Base-by-base conservation (phyloP, 1,139 yeast genomes). In the Blastobotrys persicus region DNA sequence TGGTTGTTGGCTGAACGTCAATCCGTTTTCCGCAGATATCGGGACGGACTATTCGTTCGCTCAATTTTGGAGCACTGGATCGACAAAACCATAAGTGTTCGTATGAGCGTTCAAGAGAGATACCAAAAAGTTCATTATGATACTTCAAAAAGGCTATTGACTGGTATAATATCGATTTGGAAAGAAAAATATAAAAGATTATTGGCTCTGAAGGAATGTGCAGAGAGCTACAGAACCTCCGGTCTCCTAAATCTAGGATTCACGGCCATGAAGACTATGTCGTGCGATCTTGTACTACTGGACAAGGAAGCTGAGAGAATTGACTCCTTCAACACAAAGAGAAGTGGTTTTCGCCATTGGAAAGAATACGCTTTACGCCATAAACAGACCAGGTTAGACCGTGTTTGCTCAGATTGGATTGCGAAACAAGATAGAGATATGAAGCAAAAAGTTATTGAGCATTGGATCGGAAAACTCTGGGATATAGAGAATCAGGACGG, bases 1-100 rank as follows among this genome's bases (percentile, higher is more conserved):
- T 60, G 63, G 63, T 38, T 52, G 7, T 48, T 58, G 14, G 11
- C 33, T 12, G 57, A 58, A 31, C 51, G 62, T 14, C 35, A 46
- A 20, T 35, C 28, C 11, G 48, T 51, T n/a, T 44, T 55, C 39
- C 9, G 11, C 4, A 42, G 58, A 31, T 48, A 56, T 35, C 44
- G 48, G 19, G 47, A 53, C 28, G 51, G 46, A 5, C 32, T 26
- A 14, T 34, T 47, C 7, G 46, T 45, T 7, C 28, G 31, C 5
- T 45, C 26, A 18, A 46, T 44, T 9, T 35, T 57, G 20, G 43
- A 46, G 17, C 31, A 33, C 6, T 57, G 60, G 60, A 40, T 47
- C 14, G n/a, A 31, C 44, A 32, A 20, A 31, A 17, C 33, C 2
- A 38, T 43, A 5, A 28, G 11, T 18, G 28, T 37, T 3, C 9